Base-by-base conservation (phyloP, 257 asterid genomes). In the Asclepias syriaca region DNA sequence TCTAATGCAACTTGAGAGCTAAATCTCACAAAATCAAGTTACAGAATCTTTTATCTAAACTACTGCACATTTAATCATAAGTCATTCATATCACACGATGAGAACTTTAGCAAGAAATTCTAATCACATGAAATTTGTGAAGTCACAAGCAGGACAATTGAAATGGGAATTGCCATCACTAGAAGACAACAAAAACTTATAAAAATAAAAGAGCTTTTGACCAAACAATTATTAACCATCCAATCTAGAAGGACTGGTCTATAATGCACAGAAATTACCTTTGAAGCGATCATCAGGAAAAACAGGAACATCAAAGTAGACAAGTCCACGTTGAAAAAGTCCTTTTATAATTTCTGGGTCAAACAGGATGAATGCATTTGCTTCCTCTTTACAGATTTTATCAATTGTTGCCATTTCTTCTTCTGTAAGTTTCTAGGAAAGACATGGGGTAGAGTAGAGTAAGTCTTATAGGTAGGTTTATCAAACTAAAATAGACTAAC, bases 361-460 rank as follows among this genome's bases (percentile, higher is more conserved):
- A 74, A 95, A 95, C 76, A 90, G 94, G 85, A 92, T 82, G 79
- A 82, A 95, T 65, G 99, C 84, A 82, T 90, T 95, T 61, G 88
- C 99, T 85, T 92, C 99, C 85, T 95, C 99, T 84, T 90, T 95
- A 74, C 99, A 95, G 66, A 95, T 85, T 83, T 95, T 95, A 84
- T 95, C 99, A 82, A 95, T 95, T 72, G 98, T 90, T 77, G 98
- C 96, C 89, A 85, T 86, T 80, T 95, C 99, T 81, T 92, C 99
- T 80, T 95, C 99, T 43, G 99, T 82, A 80, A 95, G 96, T 92
- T 95, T 95, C 99, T 95, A 75, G 66, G 71, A 61, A 74, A 65
- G 69, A 71, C 56, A 56, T 68, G 66, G 68, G 14, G 61, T 55
- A 43, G 71, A 69, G 75, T 68, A 43, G 71, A 69, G 76, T 54